Percentiles rank a stretch among this genome's conserved stretches.
Conservation (phyloP, 345 rosid species). For the Dipteronia sinensis region DNA sequence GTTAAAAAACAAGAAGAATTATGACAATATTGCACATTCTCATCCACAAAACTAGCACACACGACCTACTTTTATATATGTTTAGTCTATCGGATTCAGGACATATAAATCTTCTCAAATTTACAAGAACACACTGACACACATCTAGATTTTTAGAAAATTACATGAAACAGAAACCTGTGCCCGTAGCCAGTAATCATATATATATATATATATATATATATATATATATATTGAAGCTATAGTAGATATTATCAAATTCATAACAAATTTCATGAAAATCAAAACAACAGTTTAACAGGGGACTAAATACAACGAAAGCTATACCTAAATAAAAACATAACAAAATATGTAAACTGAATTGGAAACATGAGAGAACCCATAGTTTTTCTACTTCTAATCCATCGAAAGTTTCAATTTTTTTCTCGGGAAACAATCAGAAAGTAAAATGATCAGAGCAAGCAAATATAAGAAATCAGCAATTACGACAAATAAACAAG, state of each 20-base stretch:
- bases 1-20: background rate
- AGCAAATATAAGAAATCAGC: background rate
- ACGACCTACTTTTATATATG: background rate
- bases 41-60: background rate
- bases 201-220: background rate
- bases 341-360: background rate
- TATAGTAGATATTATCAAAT: background rate
- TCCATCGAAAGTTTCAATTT: background rate
- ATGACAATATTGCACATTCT: background rate
- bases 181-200: background rate
- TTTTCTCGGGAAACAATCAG: background rate
- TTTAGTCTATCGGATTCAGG: background rate
- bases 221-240: background rate
- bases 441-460: background rate
- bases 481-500: background rate
- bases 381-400: background rate
- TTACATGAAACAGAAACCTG: background rate
- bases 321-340: background rate
- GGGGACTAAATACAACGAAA: background rate
- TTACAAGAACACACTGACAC: background rate
- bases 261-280: background rate
- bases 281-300: background rate
- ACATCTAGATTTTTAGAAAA: background rate
- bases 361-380: background rate
- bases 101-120: background rate